A percentile compares a stretch with the other conserved stretches of the same genome.
Conservation (phyloP, 352 stramenopile species). For the Elongisporangium undulatum region DNA sequence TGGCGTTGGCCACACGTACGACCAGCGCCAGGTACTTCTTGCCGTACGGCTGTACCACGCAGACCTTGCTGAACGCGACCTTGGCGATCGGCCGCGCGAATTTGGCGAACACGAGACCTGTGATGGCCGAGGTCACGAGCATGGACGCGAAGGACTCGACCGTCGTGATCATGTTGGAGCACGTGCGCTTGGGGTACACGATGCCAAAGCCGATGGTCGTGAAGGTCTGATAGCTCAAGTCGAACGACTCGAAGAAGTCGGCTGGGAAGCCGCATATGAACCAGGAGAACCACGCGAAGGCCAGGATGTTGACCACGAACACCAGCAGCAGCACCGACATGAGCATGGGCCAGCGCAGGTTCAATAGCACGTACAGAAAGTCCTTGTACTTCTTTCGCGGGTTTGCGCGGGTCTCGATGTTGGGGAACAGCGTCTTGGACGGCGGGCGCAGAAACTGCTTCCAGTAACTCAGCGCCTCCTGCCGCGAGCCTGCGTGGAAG, state of each 20-base stretch:
- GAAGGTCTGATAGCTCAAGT: slow-evolving; percentile 83
- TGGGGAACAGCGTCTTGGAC: slow-evolving; percentile 69
- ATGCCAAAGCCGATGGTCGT: slow-evolving; percentile 83
- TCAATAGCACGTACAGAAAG: slow-evolving; percentile 78
- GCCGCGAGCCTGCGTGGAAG: slow-evolving; percentile 60
- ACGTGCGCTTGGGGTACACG: slow-evolving; percentile 60
- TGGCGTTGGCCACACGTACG: slow-evolving; percentile 76
- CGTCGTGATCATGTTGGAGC: slow-evolving; percentile 66
- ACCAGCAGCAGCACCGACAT: slow-evolving; percentile 48
- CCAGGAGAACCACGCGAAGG: slow-evolving; percentile 45
- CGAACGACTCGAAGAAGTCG: slow-evolving; percentile 54
- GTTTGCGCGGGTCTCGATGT: slow-evolving; percentile 52
- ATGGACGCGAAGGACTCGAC: slow-evolving; percentile 79
- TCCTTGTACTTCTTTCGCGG: slow-evolving; percentile 76
- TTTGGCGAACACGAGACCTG: slow-evolving; percentile 81
- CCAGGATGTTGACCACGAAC: slow-evolving; percentile 62
- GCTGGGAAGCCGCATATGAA: slow-evolving; percentile 48
- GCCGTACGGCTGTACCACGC: slow-evolving; percentile 68
- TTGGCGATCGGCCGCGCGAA: slow-evolving; percentile 76
- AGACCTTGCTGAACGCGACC: slow-evolving; percentile 77
- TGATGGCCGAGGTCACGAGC: slow-evolving; percentile 74
- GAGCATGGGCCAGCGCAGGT: slow-evolving; percentile 78
- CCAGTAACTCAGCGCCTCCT: slow-evolving; percentile 66
- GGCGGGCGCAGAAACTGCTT: slow-evolving; percentile 65
- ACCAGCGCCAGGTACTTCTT: slow-evolving; percentile 74